Conservation (phyloP, 2,329 filamentous ascomycete species). For the Juglanconis sp. region DNA sequence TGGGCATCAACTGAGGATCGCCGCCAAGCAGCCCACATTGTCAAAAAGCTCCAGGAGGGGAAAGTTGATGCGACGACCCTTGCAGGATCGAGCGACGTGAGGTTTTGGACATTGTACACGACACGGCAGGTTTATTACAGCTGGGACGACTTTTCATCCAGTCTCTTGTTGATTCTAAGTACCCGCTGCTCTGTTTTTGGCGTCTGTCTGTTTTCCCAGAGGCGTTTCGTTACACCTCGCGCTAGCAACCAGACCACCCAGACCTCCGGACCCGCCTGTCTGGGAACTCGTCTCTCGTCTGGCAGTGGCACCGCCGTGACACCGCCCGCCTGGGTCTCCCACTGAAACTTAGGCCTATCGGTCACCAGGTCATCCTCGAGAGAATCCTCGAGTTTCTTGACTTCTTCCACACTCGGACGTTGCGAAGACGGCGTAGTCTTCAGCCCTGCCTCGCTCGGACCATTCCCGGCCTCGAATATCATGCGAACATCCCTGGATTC, state of each 20-base stretch:
- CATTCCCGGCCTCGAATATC: neutral
- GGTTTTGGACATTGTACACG: neutral
- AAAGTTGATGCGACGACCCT: neutral
- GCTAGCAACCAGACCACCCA: neutral
- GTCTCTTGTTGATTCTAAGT: neutral
- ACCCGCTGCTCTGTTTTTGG: neutral
- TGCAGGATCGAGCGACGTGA: neutral
- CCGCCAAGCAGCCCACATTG: neutral
- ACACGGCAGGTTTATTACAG: neutral
- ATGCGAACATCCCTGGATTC: neutral
- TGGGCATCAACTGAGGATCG: neutral
- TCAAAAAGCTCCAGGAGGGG: neutral
- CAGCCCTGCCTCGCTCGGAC: neutral
- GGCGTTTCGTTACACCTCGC: conserved; percentile 5
- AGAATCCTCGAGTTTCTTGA: neutral
- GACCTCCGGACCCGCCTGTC: neutral
- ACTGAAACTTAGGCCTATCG: neutral
- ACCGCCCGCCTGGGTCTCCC: conserved; percentile 11
- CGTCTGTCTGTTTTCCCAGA: neutral
- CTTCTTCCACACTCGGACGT: neutral
- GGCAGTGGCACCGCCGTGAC: neutral
- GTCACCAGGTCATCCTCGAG: neutral
- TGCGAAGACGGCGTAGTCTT: neutral
- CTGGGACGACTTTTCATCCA: neutral
- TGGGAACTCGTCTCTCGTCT: neutral